Conservation (phyloP, 306 rosid species). For the Sicyos edulis region DNA sequence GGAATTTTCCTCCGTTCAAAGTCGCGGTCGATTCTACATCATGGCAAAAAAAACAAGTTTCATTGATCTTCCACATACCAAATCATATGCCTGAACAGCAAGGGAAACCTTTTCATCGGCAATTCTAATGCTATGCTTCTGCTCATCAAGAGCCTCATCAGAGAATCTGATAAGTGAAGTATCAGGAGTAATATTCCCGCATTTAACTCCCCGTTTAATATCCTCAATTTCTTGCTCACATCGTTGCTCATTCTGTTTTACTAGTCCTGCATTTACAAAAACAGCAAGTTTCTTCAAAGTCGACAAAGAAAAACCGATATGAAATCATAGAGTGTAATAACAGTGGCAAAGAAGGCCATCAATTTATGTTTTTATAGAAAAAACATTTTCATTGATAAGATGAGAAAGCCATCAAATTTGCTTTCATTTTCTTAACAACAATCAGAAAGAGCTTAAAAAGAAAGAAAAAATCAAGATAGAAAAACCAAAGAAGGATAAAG, state of each 20-base stretch:
- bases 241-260: constrained; percentile 75
- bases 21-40: background rate
- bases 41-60: background rate
- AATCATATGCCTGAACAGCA: constrained; percentile 89
- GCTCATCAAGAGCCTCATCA: constrained; percentile 95
- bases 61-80: constrained; percentile 46
- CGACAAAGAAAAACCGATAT: constrained; percentile 5
- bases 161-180: constrained; percentile 63
- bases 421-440: background rate
- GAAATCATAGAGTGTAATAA: constrained; percentile 2
- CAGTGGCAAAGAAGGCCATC: constrained; percentile 1
- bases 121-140: constrained; percentile 86
- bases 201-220: constrained; percentile 56
- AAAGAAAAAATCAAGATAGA: background rate
- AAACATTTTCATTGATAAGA: too few species aligned
- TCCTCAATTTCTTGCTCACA: constrained; percentile 92
- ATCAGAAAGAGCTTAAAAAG: background rate
- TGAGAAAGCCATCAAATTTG: background rate
- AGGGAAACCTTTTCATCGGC: constrained; percentile 86
- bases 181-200: constrained; percentile 65
- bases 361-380: too few species aligned
- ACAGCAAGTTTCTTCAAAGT: background rate
- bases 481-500: background rate
- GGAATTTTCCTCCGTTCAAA: background rate
- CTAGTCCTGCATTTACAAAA: constrained; percentile 49